Percentiles rank a stretch among this genome's conserved stretches.
These are phyloP conservation scores for Ophiocordyceps camponoti-saundersi DNA, from an alignment of 2,329 filamentous ascomycete genomes.

Conservation along the genomic window DNA sequence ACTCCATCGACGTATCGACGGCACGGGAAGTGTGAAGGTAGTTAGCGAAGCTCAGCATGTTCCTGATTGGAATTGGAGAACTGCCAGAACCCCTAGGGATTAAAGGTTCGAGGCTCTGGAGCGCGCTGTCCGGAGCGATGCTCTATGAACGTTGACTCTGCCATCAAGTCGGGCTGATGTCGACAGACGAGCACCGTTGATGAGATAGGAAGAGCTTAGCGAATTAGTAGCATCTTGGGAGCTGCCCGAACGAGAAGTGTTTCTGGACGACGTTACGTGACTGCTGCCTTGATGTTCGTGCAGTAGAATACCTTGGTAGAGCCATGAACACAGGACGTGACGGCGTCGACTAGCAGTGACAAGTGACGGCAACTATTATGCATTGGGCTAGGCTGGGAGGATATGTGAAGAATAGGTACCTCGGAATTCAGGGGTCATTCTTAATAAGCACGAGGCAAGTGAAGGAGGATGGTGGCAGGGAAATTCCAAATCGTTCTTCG, in stretches of 20 bases:
- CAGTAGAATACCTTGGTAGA: too few relatives aligned
- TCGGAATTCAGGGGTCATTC: background rate
- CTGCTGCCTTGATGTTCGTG: background rate
- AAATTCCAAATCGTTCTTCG: background rate
- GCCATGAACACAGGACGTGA: background rate
- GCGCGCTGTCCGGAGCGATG: background rate
- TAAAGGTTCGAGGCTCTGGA: background rate
- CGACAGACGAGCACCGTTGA: background rate
- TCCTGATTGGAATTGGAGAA: background rate
- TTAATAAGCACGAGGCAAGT: background rate
- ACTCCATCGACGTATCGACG: background rate
- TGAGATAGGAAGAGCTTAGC: background rate
- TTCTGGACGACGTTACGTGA: background rate
- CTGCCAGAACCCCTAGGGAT: background rate
- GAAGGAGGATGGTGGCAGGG: background rate
- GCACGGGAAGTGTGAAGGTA: background rate
- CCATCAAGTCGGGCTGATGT: background rate
- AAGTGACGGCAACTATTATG: background rate
- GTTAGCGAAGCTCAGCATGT: background rate
- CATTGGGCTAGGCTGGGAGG: background rate
- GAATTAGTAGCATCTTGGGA: background rate
- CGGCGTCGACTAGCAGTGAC: background rate
- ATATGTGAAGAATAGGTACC: background rate
- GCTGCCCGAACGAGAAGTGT: background rate
- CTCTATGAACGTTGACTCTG: background rate